A percentile compares a stretch with the other conserved stretches of the same genome.
These are phyloP conservation scores for Euclidium syriacum DNA, from an alignment of 345 rosid species.

Conservation along the genomic window DNA sequence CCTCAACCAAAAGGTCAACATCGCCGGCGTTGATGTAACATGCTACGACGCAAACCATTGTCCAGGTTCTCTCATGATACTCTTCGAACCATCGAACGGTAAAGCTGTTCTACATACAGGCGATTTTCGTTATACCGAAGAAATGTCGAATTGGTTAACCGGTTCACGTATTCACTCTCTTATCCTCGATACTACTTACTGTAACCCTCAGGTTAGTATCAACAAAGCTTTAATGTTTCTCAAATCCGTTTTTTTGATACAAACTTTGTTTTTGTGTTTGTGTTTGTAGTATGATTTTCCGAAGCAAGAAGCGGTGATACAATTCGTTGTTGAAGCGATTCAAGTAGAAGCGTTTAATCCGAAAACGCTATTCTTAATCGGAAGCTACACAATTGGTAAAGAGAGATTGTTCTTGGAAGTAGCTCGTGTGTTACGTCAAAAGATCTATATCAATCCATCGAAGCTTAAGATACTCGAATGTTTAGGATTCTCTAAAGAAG, in stretches of 20 bases:
- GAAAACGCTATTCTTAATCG: slow-evolving; percentile 78
- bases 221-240: background rate
- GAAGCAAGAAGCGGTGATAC: slow-evolving; percentile 85
- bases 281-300: slow-evolving; percentile 97
- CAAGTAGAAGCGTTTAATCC: slow-evolving; percentile 96
- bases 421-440: slow-evolving; percentile 67
- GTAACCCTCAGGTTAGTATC: slow-evolving; percentile 70
- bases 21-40: slow-evolving; percentile 63
- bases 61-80: slow-evolving; percentile 84
- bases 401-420: slow-evolving; percentile 93
- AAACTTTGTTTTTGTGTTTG: too few relatives aligned
- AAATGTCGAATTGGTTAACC: slow-evolving; percentile 44
- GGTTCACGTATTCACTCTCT: slow-evolving; percentile 55
- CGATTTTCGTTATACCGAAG: slow-evolving; percentile 76
- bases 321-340: slow-evolving; percentile 89
- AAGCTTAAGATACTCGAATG: slow-evolving; percentile 70
- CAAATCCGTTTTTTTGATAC: background rate
- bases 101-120: slow-evolving; percentile 90
- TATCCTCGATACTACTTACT: slow-evolving; percentile 96
- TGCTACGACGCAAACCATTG: slow-evolving; percentile 96
- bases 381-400: slow-evolving; percentile 96
- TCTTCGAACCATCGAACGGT: slow-evolving; percentile 83
- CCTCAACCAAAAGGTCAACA: slow-evolving; percentile 58
- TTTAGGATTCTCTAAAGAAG: slow-evolving; percentile 69
- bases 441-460: slow-evolving; percentile 62